Evolutionary conservation across 2,329 filamentous ascomycete species (phyloP).

Genomic region (Bipolaris zeicola): DNA sequence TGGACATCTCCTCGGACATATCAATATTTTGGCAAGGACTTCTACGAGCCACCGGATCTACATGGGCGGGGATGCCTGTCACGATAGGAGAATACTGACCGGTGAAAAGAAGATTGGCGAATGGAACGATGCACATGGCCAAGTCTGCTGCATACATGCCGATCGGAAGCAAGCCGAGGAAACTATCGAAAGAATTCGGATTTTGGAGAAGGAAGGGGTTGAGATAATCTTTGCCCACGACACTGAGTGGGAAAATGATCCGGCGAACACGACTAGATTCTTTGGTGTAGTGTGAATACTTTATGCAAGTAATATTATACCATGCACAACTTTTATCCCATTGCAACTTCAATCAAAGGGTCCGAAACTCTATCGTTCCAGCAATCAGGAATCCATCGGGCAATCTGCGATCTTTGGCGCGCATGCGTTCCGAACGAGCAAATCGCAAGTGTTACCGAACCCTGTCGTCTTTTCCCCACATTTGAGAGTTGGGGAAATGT

Average conservation of each 20-base stretch:
- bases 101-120: slow-evolving; percentile 60
- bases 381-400: background rate
- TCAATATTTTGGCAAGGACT: slow-evolving; percentile 57
- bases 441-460: background rate
- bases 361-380: background rate
- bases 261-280: slow-evolving; percentile 38
- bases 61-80: slow-evolving; percentile 61
- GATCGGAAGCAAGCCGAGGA: slow-evolving; percentile 54
- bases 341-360: background rate
- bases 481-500: slow-evolving; percentile 12
- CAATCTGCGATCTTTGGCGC: background rate
- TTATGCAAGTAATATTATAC: background rate
- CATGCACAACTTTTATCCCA: background rate
- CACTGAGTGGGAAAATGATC: slow-evolving; percentile 54
- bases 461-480: slow-evolving; percentile 14
- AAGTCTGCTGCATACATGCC: slow-evolving; percentile 58
- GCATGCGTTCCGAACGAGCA: background rate
- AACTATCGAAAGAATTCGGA: slow-evolving; percentile 52
- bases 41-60: slow-evolving; percentile 51
- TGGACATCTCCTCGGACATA: slow-evolving; percentile 60
- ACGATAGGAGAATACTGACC: slow-evolving; percentile 58
- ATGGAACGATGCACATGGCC: slow-evolving; percentile 55
- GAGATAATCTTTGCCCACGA: slow-evolving; percentile 61
- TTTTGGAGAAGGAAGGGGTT: slow-evolving; percentile 50
- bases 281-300: slow-evolving; percentile 27